A percentile compares a stretch with the other conserved stretches of the same genome.
These are phyloP conservation scores for Trametes pubescens DNA, from an alignment of 1,284 basidiomycete species.

Conservation along the genomic window DNA sequence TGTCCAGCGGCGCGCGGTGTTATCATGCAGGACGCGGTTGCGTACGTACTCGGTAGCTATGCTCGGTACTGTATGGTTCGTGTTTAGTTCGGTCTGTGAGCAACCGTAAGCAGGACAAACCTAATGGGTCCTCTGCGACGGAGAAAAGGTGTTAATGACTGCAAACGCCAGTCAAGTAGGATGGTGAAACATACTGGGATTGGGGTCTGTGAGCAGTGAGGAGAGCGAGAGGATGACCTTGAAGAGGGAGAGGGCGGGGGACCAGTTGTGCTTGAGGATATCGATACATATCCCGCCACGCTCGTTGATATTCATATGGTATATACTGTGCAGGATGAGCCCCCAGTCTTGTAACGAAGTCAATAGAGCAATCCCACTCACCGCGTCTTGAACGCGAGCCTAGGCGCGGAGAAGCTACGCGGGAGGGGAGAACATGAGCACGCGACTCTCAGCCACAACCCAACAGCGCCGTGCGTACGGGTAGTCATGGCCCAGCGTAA, in stretches of 20 bases:
- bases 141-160: background rate
- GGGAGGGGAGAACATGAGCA: slow-evolving; percentile 8
- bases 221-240: slow-evolving; percentile 91
- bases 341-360: background rate
- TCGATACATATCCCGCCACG: slow-evolving; percentile 79
- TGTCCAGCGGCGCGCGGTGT: slow-evolving; percentile 71
- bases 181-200: slow-evolving; percentile 65
- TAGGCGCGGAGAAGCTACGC: slow-evolving; percentile 83
- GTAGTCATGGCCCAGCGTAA: slow-evolving; percentile 79
- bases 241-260: slow-evolving; percentile 88
- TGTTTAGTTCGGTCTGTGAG: background rate
- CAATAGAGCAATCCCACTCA: slow-evolving; percentile 40
- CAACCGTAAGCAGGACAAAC: slow-evolving; percentile 44
- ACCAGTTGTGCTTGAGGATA: slow-evolving; percentile 91
- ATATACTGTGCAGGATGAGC: slow-evolving; percentile 63
- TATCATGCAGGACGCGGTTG: slow-evolving; percentile 70
- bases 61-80: slow-evolving; percentile 59
- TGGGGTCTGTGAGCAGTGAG: slow-evolving; percentile 88
- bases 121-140: slow-evolving; percentile 71
- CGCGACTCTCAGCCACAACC: slow-evolving; percentile 4
- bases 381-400: slow-evolving; percentile 80
- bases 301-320: slow-evolving; percentile 92
- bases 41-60: slow-evolving; percentile 77
- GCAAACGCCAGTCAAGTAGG: background rate
- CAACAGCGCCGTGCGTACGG: slow-evolving; percentile 63